Evolutionary conservation across 768 basidiomycete species (phyloP), one percentile per base, ranked within the genome.

Genomic region (Suillus discolor): DNA sequence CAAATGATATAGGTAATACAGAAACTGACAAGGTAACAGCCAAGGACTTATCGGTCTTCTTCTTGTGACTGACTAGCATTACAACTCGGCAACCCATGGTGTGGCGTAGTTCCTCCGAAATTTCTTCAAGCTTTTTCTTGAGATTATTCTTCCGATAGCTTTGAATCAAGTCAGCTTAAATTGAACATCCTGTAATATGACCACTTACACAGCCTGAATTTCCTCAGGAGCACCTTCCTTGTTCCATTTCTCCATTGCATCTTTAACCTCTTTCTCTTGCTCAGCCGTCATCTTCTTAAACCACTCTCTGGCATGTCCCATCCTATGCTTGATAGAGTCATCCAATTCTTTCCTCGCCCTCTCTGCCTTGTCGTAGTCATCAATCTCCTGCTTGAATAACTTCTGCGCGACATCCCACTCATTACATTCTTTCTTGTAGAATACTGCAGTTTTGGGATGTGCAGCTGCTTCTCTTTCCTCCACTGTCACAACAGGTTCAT

Each of bases 131-230:
- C 6, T 2, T 55, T 57, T 57, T 57, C 45, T 51, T 55, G 9
- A 62, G 62, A 34, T 62, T 62, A n/a, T 62, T 62, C 9, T 45
- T 62, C 4, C 47, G 3, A 11, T 62, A 62, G 7, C 62, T 62
- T 34, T 45, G 20, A 45, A 45, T 45, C 11, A 9, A 28, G 8
- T 36, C n/a, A 23, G 38, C 13, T 13, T 23, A 53, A 31, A 57
- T 8, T 12, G n/a, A 38, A 38, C 15, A 36, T 36, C 36, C 44
- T 45, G 39, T 41, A 34, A 57, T 45, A 44, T 20, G 41, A 41
- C 15, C 20, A 57, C 55, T 57, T 23, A 57, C 55, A n/a, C 6
- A 8, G 20, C 34, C 54, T 62, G 62, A 51, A 39, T 38, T 20
- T 54, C n/a, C 34, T 38, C 34, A 6, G 34, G 36, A 0, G 20